Conservation (phyloP, 2,329 filamentous ascomycete genomes). For the Pyrenophora seminiperda region DNA sequence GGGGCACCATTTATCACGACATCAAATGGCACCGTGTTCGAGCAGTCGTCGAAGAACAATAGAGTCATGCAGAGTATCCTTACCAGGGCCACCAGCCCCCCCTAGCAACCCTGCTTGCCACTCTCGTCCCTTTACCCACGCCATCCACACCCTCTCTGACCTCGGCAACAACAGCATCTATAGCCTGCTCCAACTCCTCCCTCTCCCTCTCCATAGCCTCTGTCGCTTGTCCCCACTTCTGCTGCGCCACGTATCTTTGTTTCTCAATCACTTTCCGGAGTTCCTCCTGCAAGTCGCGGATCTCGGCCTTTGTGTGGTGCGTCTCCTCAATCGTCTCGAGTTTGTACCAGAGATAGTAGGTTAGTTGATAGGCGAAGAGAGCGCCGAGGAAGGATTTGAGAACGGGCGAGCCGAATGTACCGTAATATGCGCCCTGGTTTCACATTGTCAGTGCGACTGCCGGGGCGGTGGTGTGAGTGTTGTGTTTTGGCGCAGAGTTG, state of each 20-base stretch:
- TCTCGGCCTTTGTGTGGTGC: slow-evolving; percentile 52
- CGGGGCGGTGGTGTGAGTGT: neutral
- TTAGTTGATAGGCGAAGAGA: slow-evolving; percentile 77
- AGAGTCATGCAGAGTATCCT: neutral
- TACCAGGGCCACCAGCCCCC: slow-evolving; percentile 37
- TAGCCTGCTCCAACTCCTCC: slow-evolving; percentile 13
- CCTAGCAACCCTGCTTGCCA: slow-evolving; percentile 20
- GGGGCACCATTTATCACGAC: neutral
- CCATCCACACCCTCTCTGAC: slow-evolving; percentile 23
- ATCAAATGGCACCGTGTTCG: neutral
- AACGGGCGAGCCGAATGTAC: slow-evolving; percentile 73
- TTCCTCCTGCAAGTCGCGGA: slow-evolving; percentile 29
- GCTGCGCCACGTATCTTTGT: slow-evolving; percentile 17
- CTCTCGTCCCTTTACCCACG: slow-evolving; percentile 18
- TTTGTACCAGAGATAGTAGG: slow-evolving; percentile 75
- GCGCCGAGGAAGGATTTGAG: slow-evolving; percentile 76
- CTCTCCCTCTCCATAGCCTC: slow-evolving; percentile 18
- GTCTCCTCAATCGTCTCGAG: slow-evolving; percentile 74
- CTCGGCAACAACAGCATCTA: slow-evolving; percentile 19
- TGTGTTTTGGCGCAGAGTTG: neutral
- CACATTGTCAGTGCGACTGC: too few species aligned
- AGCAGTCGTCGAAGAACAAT: too few species aligned
- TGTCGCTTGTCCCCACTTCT: slow-evolving; percentile 11
- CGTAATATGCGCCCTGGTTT: slow-evolving; percentile 68
- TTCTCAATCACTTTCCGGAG: slow-evolving; percentile 28